Percentiles rank a stretch among this genome's conserved stretches.
Evolutionary conservation across 768 basidiomycete species (phyloP).

Genomic region (Cystoderma amianthinum): DNA sequence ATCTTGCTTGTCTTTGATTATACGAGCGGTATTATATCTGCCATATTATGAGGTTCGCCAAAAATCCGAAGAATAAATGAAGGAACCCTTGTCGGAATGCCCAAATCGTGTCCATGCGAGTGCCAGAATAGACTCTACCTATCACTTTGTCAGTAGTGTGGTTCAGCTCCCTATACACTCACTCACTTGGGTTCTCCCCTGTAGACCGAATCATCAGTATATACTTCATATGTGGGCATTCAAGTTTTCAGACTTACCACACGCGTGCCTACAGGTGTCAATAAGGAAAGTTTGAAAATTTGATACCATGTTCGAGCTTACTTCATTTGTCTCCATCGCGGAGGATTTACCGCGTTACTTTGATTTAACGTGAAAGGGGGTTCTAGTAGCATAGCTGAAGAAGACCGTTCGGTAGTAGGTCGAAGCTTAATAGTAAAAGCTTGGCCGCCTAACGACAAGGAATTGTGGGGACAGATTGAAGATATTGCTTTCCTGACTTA

Average conservation of each 20-base stretch:
- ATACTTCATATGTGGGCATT: not conserved
- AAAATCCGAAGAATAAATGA: constrained; percentile 2
- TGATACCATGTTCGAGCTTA: constrained; percentile 17
- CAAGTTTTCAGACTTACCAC: constrained; percentile 22
- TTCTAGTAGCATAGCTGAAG: constrained; percentile 73
- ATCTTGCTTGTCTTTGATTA: constrained; percentile 61
- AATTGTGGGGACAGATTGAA: constrained; percentile 1
- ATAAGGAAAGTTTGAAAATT: not conserved
- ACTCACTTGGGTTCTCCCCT: constrained; percentile 53
- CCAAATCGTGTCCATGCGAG: constrained; percentile 63
- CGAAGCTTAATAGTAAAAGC: constrained; percentile 81
- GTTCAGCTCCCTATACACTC: no score
- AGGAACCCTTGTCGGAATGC: constrained; percentile 50
- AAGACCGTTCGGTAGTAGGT: constrained; percentile 61
- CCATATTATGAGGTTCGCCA: constrained; percentile 18
- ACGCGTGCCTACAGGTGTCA: constrained; percentile 33
- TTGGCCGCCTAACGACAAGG: constrained; percentile 51
- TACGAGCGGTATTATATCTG: constrained; percentile 55
- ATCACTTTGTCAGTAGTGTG: constrained; percentile 8
- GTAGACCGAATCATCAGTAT: constrained; percentile 1
- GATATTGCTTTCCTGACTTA: constrained; percentile 11
- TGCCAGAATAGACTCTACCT: constrained; percentile 38
- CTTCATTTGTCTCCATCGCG: constrained; percentile 74
- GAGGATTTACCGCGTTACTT: constrained; percentile 28
- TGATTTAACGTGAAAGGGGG: constrained; percentile 51